Evolutionary conservation across 2,329 filamentous ascomycete genomes (phyloP).

Genomic region (Fusarium algeriense): DNA sequence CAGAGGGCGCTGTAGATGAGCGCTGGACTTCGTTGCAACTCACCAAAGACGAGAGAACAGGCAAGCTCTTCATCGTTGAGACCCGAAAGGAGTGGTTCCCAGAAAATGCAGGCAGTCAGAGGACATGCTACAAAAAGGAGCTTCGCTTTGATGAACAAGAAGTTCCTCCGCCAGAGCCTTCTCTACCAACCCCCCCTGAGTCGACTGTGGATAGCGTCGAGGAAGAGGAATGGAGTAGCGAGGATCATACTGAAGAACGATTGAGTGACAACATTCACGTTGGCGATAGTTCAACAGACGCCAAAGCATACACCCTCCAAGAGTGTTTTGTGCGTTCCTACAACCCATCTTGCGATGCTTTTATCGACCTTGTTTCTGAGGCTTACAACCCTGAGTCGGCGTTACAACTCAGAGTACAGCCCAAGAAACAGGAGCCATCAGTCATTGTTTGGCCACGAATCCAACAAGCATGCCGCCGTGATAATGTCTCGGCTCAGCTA

Average conservation of each 20-base stretch:
- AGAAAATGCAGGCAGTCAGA: constrained; percentile 66
- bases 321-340: constrained; percentile 69
- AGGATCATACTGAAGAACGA: constrained; percentile 44
- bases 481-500: constrained; percentile 40
- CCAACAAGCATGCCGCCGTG: neutral
- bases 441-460: constrained; percentile 45
- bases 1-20: constrained; percentile 79
- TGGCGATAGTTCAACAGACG: constrained; percentile 58
- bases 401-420: constrained; percentile 58
- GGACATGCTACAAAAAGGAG: constrained; percentile 74
- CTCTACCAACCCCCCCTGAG: constrained; percentile 10
- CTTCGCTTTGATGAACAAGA: constrained; percentile 57
- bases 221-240: constrained; percentile 50
- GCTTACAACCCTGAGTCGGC: constrained; percentile 47
- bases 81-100: constrained; percentile 75
- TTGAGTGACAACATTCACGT: constrained; percentile 56
- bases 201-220: constrained; percentile 1
- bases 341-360: constrained; percentile 63
- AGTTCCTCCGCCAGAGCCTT: constrained; percentile 1
- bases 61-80: constrained; percentile 72
- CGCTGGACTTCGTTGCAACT: constrained; percentile 77
- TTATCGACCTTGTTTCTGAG: constrained; percentile 67
- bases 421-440: constrained; percentile 23
- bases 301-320: constrained; percentile 62
- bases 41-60: constrained; percentile 69